Conservation (phyloP, 176 grass and related monocot genomes). For the Carex parvula region DNA sequence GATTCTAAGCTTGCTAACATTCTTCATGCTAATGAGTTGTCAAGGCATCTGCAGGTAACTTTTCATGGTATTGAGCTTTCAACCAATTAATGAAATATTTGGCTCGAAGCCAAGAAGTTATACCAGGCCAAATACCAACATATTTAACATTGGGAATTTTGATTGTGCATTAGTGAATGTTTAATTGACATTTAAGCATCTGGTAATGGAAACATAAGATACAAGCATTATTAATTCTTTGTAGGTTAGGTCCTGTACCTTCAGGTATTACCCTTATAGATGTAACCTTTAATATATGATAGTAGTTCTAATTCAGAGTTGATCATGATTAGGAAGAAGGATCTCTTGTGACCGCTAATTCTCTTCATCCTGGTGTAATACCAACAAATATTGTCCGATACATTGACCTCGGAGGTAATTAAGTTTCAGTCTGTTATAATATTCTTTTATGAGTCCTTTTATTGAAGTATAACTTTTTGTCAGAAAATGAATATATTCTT, state of each 20-base stretch:
- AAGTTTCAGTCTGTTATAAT: neutral
- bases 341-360: conserved; percentile 64
- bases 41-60: conserved; percentile 52
- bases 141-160: too few relatives aligned
- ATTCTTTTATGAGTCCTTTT: neutral
- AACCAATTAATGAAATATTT: too few relatives aligned
- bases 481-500: neutral
- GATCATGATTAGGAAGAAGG: conserved; percentile 56
- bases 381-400: conserved; percentile 50
- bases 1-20: conserved; percentile 88
- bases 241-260: neutral
- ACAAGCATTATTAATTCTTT: conserved; percentile 10
- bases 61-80: neutral
- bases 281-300: neutral
- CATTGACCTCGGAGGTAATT: conserved; percentile 47
- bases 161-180: too few relatives aligned
- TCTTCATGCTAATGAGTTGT: conserved; percentile 78
- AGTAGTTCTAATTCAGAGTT: neutral
- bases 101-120: too few relatives aligned
- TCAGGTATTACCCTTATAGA: neutral
- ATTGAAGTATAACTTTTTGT: conserved; percentile 6
- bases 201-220: conserved; percentile 8
- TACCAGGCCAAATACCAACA: too few relatives aligned
- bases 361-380: conserved; percentile 68
- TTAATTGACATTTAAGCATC: too few relatives aligned